A percentile compares a stretch with the other conserved stretches of the same genome.
These are phyloP conservation scores for Thalassiosira livingstoniorum DNA, from an alignment of 352 stramenopile species.

Conservation along the genomic window DNA sequence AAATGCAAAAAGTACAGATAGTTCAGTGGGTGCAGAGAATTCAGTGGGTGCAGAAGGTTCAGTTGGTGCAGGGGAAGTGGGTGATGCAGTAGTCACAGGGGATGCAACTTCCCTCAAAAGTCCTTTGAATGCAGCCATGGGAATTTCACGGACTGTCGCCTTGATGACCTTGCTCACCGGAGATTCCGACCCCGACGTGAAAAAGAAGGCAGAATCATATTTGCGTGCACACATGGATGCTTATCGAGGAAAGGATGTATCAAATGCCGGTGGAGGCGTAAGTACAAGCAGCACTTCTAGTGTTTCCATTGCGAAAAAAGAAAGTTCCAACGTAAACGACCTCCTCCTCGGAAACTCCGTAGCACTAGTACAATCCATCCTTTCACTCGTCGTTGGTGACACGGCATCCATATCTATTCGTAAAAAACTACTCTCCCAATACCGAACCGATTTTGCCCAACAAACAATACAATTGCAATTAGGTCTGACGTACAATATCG, in stretches of 20 bases:
- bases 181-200: slow-evolving; percentile 69
- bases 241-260: slow-evolving; percentile 39
- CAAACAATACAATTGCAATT: slow-evolving; percentile 26
- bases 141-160: slow-evolving; percentile 64
- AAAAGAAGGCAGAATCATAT: slow-evolving; percentile 69
- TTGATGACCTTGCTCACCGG: slow-evolving; percentile 69
- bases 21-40: not conserved
- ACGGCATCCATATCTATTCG: slow-evolving; percentile 24
- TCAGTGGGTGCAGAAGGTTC: not conserved
- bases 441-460: slow-evolving; percentile 24
- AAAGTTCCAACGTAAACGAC: slow-evolving; percentile 36
- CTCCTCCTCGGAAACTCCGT: slow-evolving; percentile 63
- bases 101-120: not conserved
- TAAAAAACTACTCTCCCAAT: slow-evolving; percentile 25
- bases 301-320: slow-evolving; percentile 4
- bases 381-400: slow-evolving; percentile 66
- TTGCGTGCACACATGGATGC: slow-evolving; percentile 75
- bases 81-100: not conserved
- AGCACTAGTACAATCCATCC: slow-evolving; percentile 47
- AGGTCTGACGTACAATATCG: slow-evolving; percentile 38
- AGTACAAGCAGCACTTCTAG: not conserved
- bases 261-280: not conserved
- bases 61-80: not conserved
- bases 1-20: not conserved
- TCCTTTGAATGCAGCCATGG: slow-evolving; percentile 17